Base-by-base conservation (phyloP, 2,329 filamentous ascomycete genomes). In the Claviceps lovelessii region DNA sequence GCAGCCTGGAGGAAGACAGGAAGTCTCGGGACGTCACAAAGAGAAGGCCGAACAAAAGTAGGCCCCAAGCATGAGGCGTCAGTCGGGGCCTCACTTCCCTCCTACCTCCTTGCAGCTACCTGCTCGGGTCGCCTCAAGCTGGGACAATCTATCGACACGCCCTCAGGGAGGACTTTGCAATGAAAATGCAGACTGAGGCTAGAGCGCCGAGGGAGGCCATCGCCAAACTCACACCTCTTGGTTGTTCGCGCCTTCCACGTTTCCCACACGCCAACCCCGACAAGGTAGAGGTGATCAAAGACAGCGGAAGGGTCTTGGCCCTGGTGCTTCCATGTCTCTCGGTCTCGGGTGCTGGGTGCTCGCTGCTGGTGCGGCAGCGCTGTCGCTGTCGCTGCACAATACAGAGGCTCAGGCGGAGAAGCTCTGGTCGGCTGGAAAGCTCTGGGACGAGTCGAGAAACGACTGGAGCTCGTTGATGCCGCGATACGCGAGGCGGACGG, bases 231-330 rank as follows among this genome's bases (percentile, higher is more conserved):
- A 46, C 42, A 31, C 42, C 51, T 52, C 51, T 45, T 45, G 31
- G 44, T 46, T 35, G 35, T 28, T 19, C 15, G 23, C 50, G 44
- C 11, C 35, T 9, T 17, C 23, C 15, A 41, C 39, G 39, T 41
- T n/a, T n/a, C 11, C 31, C 51, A 35, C 50, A 51, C 51, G 33
- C 54, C 41, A 37, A 23, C 23, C 15, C 39, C 23, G 6, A 35
- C 5, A 33, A 9, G 35, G 4, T 9, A 10, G 3, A 52, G 50
- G 39, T 65, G 65, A 67, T 62, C 58, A 58, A 61, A 41, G 44
- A 49, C 59, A 29, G 60, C 63, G 60, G 58, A 57, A 59, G 23
- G 31, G 31, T 33, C 31, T 33, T 23, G 23, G 31, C 9, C 31
- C 9, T 6, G 31, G 31, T 33, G 31, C 31, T 33, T 33, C 31